Base-by-base conservation (phyloP, 306 rosid species). In the Inga oerstediana region DNA sequence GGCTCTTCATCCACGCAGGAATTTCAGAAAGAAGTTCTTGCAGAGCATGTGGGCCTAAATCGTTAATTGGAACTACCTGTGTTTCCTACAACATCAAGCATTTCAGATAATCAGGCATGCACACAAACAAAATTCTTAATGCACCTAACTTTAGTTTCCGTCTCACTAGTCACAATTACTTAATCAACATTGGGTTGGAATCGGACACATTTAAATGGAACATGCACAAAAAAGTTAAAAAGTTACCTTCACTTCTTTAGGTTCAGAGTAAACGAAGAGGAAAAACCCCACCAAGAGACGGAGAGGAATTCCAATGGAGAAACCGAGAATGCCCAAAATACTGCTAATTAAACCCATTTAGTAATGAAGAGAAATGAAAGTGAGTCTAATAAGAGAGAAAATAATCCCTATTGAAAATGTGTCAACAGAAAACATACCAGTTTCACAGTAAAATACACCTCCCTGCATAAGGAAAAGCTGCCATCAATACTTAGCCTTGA, bases 211-310 rank as follows among this genome's bases (percentile, higher is more conserved):
- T 30, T 4, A 19, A 16, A 71, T 2, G 6, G 32, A 75, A 43
- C 20, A 24, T 16, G 4, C 9, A n/a, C 4, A 16, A 27, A 10
- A 44, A 44, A 56, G 61, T 48, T 48, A 44, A 8, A 43, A 3
- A 7, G 0, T 4, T 88, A 92, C 98, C 98, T 90, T 81, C 15
- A 88, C 90, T 84, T 85, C 87, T 67, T 85, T 86, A 73, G 97
- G 86, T 75, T 89, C 81, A 0, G 99, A 87, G 81, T 88, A 91
- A 74, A 96, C 77, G 85, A 94, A 94, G 71, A 94, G 79, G 81
- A 86, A 90, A 88, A 97, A 97, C 1, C 99, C 98, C 14, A 90
- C 83, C 69, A 97, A 62, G 75, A 97, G 89, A 8, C 99, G 98
- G 61, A 97, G 76, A 86, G 97, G 94, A 67, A 97, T 85, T 85